phyloP scores from a whole-genome alignment of 2,329 filamentous ascomycete species.

The Ambrosiella beaveri region DNA sequence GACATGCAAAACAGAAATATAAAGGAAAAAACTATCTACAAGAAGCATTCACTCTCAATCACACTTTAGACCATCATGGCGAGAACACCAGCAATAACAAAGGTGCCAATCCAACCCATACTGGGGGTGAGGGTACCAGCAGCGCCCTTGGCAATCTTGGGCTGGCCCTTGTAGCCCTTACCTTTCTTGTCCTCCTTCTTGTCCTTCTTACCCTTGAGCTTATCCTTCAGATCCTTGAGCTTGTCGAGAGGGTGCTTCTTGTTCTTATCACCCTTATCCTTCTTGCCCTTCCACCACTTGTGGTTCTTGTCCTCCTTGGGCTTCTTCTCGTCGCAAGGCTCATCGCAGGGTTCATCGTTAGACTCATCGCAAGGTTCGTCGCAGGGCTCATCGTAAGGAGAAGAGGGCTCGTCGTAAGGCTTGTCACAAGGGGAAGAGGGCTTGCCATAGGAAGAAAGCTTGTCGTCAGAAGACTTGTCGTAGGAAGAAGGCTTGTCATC shows the following conservation, averaged over 20 bases:
- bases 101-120: slow-evolving; percentile 10
- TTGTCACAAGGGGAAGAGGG: neutral
- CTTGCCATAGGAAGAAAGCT: neutral
- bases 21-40: slow-evolving; percentile 7
- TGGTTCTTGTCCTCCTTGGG: slow-evolving; percentile 13
- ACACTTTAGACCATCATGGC: slow-evolving; percentile 9
- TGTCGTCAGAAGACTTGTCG: too few relatives aligned
- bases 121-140: slow-evolving; percentile 6
- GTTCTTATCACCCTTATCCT: slow-evolving; percentile 7
- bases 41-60: neutral
- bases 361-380: slow-evolving; percentile 7
- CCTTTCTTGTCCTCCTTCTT: slow-evolving; percentile 12
- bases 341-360: neutral
- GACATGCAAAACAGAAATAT: slow-evolving; percentile 1
- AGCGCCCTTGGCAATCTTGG: slow-evolving; percentile 10
- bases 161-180: slow-evolving; percentile 8
- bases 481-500: too few relatives aligned
- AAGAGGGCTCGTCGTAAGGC: slow-evolving; percentile 1
- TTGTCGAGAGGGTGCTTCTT: slow-evolving; percentile 7
- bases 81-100: slow-evolving; percentile 8
- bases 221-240: slow-evolving; percentile 11
- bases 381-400: slow-evolving; percentile 5
- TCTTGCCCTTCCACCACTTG: slow-evolving; percentile 13
- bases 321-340: slow-evolving; percentile 7
- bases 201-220: slow-evolving; percentile 10